A percentile compares a stretch with the other conserved stretches of the same genome.
These are phyloP conservation scores for Sicyos edulis DNA, from an alignment of 306 rosid species.

Conservation along the genomic window DNA sequence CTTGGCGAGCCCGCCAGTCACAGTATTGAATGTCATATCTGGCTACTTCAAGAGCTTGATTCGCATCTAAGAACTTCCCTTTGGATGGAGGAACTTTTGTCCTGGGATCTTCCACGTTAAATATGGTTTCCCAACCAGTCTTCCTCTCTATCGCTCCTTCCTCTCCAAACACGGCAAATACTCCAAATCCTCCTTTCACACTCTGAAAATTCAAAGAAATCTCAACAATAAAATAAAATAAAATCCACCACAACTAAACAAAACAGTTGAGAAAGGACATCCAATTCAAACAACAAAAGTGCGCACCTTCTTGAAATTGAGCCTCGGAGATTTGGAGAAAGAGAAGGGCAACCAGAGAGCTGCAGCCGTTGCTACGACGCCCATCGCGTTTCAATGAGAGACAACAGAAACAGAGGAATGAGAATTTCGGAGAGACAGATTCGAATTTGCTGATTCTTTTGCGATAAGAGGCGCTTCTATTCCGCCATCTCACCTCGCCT, in stretches of 20 bases:
- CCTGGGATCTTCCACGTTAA: slow-evolving; percentile 96
- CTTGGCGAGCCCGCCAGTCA: slow-evolving; percentile 99
- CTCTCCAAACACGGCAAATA: slow-evolving; percentile 71
- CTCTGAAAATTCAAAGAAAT: slow-evolving; percentile 46
- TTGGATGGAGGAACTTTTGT: slow-evolving; percentile 54
- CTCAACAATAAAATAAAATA: background rate
- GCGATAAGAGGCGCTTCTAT: slow-evolving; percentile 62
- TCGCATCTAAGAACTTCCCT: slow-evolving; percentile 69
- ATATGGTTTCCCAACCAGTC: slow-evolving; percentile 68
- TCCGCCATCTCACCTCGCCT: slow-evolving; percentile 68
- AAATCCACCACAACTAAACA: background rate
- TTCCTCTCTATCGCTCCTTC: slow-evolving; percentile 57
- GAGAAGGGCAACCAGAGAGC: slow-evolving; percentile 61
- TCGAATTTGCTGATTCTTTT: slow-evolving; percentile 26
- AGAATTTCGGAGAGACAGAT: slow-evolving; percentile 13
- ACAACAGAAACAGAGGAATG: background rate
- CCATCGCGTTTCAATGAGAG: slow-evolving; percentile 47
- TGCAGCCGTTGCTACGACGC: slow-evolving; percentile 72
- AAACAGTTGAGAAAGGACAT: background rate
- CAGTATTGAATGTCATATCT: slow-evolving; percentile 78
- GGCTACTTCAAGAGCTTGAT: slow-evolving; percentile 86
- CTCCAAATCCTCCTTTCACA: slow-evolving; percentile 59
- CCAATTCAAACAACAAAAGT: no score
- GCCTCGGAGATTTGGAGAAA: slow-evolving; percentile 42
- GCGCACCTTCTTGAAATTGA: slow-evolving; percentile 52